phyloP scores from a whole-genome alignment of 371 early-diverging fungal species.

The Zopfochytrium polystomum region DNA sequence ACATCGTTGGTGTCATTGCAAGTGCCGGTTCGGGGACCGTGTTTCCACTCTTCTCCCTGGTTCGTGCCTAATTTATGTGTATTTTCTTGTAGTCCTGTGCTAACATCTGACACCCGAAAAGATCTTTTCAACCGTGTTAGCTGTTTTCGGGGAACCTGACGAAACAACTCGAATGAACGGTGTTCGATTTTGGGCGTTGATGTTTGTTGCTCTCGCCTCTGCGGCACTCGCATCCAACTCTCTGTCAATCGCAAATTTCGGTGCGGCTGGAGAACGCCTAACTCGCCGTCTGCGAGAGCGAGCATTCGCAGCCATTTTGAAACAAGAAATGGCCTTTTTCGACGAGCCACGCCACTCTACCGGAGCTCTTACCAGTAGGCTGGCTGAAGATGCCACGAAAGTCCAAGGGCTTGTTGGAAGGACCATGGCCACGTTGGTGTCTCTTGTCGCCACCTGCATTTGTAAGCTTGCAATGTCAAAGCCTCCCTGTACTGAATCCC shows the following conservation, averaged over 20 bases:
- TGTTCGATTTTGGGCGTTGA: slow-evolving; percentile 70
- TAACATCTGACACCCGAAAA: neutral
- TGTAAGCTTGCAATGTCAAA: slow-evolving; percentile 10
- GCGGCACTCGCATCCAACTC: slow-evolving; percentile 52
- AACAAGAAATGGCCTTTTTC: slow-evolving; percentile 86
- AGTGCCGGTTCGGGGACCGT: slow-evolving; percentile 20
- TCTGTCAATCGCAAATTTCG: slow-evolving; percentile 31
- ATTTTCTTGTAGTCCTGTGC: neutral
- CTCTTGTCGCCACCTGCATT: slow-evolving; percentile 7
- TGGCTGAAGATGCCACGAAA: slow-evolving; percentile 79
- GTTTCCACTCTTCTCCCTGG: slow-evolving; percentile 27
- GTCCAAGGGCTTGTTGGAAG: slow-evolving; percentile 43
- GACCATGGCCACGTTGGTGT: slow-evolving; percentile 21
- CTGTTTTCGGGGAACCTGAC: slow-evolving; percentile 18
- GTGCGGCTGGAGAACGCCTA: slow-evolving; percentile 44
- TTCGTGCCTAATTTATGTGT: slow-evolving; percentile 1
- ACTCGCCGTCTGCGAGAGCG: slow-evolving; percentile 54
- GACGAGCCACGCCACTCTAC: slow-evolving; percentile 78
- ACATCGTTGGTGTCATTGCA: slow-evolving; percentile 10
- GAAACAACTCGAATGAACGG: slow-evolving; percentile 33
- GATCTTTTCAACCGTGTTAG: slow-evolving; percentile 21
- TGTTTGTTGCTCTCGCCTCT: slow-evolving; percentile 67
- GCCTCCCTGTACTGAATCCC: neutral
- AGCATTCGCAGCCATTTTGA: slow-evolving; percentile 69
- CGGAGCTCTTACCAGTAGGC: slow-evolving; percentile 77